A percentile compares a stretch with the other conserved stretches of the same genome.
Conservation (phyloP, 176 grass and related monocot species). For the Thalia dealbata region DNA sequence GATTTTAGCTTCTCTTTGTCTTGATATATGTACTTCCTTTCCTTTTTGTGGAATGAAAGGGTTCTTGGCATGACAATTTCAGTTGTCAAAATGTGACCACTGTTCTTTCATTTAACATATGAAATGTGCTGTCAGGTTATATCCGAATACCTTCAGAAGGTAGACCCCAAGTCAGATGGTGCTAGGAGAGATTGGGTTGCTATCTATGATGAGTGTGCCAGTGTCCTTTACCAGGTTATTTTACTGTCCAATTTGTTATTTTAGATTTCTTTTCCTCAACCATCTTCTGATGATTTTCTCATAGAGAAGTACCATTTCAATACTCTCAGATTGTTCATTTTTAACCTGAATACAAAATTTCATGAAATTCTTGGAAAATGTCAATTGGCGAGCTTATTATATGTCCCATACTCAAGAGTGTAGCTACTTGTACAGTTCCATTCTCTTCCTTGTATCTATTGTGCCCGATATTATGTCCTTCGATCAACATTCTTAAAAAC, state of each 20-base stretch:
- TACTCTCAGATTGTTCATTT: neutral
- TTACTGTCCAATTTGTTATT: neutral
- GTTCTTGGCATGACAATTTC: neutral
- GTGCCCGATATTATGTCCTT: neutral
- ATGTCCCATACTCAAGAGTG: too few species aligned
- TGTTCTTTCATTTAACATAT: neutral
- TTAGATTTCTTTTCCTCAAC: neutral
- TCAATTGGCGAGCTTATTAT: too few species aligned
- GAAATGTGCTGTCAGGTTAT: constrained; percentile 42
- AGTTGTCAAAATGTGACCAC: neutral
- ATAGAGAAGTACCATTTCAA: neutral
- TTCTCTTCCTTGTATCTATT: neutral
- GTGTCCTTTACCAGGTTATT: constrained; percentile 80
- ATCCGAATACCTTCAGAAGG: constrained; percentile 98
- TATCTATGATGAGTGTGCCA: constrained; percentile 96
- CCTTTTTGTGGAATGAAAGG: neutral
- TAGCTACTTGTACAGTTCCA: neutral
- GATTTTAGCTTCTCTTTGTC: neutral
- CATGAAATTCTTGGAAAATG: too few species aligned
- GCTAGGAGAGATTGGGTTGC: constrained; percentile 99
- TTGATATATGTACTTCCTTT: neutral
- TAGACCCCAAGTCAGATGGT: constrained; percentile 95
- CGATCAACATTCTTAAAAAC: neutral
- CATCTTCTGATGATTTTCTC: neutral
- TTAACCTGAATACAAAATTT: too few species aligned